Conservation (phyloP, 1,139 yeast genomes). For the Nakaseomyces bracarensis region DNA sequence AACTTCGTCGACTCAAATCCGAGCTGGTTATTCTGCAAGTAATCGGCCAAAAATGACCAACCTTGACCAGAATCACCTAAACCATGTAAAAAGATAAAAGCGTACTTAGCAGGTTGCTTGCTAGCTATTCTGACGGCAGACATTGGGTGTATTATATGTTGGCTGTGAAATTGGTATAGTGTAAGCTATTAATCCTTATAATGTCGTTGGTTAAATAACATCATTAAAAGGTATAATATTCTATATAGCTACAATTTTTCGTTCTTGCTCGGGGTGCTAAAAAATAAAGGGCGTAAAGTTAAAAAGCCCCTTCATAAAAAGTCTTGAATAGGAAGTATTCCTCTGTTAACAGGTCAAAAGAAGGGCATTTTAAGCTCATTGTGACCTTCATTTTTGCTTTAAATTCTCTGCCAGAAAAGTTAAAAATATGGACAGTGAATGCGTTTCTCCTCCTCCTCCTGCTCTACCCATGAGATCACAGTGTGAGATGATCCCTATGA, state of each 20-base stretch:
- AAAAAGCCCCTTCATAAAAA: no score
- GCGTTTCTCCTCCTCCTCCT: not conserved
- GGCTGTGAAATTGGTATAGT: no score
- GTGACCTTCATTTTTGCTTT: no score
- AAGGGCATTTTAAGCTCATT: no score
- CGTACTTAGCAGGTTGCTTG: slow-evolving; percentile 44
- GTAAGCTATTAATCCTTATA: no score
- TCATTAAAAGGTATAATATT: no score
- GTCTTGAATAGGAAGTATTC: no score
- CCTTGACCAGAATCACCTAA: slow-evolving; percentile 88
- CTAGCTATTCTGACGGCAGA: slow-evolving; percentile 33
- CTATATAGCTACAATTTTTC: no score
- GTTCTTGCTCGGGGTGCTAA: no score
- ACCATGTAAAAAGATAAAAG: slow-evolving; percentile 80
- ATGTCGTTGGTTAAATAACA: no score
- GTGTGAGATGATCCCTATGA: slow-evolving; percentile 2
- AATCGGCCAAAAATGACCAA: slow-evolving; percentile 71
- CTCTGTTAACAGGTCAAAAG: no score
- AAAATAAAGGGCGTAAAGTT: no score
- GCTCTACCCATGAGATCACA: slow-evolving; percentile 1
- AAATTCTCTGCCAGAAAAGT: not conserved
- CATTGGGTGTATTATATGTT: not conserved
- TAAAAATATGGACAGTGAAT: not conserved
- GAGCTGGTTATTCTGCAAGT: slow-evolving; percentile 36
- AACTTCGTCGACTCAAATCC: slow-evolving; percentile 57